A percentile compares a stretch with the other conserved stretches of the same genome.
Conservation (phyloP, 2,329 filamentous ascomycete genomes). For the Aspergillus tamarii region DNA sequence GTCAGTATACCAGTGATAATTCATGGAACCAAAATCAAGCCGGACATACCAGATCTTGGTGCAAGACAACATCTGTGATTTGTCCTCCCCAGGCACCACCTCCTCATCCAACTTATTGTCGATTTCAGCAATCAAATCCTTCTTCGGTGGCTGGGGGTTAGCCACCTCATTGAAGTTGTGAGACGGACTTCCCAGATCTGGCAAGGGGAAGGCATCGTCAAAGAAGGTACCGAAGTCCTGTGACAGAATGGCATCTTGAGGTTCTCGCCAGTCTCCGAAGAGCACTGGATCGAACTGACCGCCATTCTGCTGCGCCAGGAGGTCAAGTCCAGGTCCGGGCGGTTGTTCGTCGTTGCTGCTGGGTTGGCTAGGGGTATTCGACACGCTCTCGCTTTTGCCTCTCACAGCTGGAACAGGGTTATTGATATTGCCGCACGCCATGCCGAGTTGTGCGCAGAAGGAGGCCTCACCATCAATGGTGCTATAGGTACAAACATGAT, state of each 20-base stretch:
- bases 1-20: constrained; percentile 45
- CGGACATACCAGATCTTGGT: constrained; percentile 85
- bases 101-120: constrained; percentile 70
- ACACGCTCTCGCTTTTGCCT: constrained; percentile 34
- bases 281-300: constrained; percentile 88
- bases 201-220: constrained; percentile 75
- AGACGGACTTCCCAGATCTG: constrained; percentile 79
- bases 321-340: constrained; percentile 56
- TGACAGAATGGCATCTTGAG: constrained; percentile 78
- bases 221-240: constrained; percentile 72
- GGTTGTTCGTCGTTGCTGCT: constrained; percentile 16
- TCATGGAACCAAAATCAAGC: not conserved
- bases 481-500: constrained; percentile 32
- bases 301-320: constrained; percentile 77
- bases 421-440: constrained; percentile 50
- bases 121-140: constrained; percentile 75
- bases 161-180: constrained; percentile 57
- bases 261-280: constrained; percentile 90
- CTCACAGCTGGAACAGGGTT: constrained; percentile 47
- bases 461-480: constrained; percentile 47
- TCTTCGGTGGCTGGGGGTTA: constrained; percentile 53
- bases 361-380: constrained; percentile 31
- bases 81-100: constrained; percentile 64
- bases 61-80: constrained; percentile 73
- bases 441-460: constrained; percentile 49